Percentiles rank a stretch among this genome's conserved stretches.
Evolutionary conservation across 1,284 basidiomycete genomes (phyloP).

Genomic region (Moniliella sp.): DNA sequence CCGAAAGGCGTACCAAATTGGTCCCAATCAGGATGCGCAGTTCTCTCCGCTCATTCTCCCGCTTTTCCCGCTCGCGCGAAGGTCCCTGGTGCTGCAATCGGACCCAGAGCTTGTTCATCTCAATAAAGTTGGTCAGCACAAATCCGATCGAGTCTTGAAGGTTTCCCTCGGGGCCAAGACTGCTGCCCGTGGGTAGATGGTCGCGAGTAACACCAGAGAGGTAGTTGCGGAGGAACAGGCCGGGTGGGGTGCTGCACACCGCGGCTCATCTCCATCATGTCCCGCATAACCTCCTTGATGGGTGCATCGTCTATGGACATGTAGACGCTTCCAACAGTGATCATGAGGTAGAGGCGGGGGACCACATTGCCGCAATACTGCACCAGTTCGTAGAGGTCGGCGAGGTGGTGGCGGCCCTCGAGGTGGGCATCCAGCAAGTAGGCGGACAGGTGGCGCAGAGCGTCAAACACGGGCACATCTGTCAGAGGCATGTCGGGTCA

Average conservation of each 20-base stretch:
- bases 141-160: slow-evolving; percentile 31
- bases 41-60: slow-evolving; percentile 29
- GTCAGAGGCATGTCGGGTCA: neutral
- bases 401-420: slow-evolving; percentile 26
- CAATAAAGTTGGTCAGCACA: slow-evolving; percentile 32
- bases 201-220: slow-evolving; percentile 31
- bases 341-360: slow-evolving; percentile 30
- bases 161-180: slow-evolving; percentile 24
- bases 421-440: slow-evolving; percentile 31
- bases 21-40: slow-evolving; percentile 32
- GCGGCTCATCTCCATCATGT: slow-evolving; percentile 32
- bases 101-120: slow-evolving; percentile 35
- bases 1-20: slow-evolving; percentile 29
- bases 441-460: slow-evolving; percentile 27
- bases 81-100: slow-evolving; percentile 32
- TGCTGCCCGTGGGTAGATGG: slow-evolving; percentile 23
- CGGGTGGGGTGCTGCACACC: slow-evolving; percentile 33
- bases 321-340: slow-evolving; percentile 33
- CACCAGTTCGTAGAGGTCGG: slow-evolving; percentile 31
- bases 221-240: slow-evolving; percentile 32
- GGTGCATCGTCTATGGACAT: slow-evolving; percentile 33
- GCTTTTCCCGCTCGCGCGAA: slow-evolving; percentile 29
- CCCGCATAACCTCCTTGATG: slow-evolving; percentile 34
- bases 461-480: slow-evolving; percentile 32
- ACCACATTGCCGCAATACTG: slow-evolving; percentile 33